Evolutionary conservation across 1,284 basidiomycete genomes (phyloP), one percentile per base, ranked within the genome.

Genomic region (Leccinum subfulvum): DNA sequence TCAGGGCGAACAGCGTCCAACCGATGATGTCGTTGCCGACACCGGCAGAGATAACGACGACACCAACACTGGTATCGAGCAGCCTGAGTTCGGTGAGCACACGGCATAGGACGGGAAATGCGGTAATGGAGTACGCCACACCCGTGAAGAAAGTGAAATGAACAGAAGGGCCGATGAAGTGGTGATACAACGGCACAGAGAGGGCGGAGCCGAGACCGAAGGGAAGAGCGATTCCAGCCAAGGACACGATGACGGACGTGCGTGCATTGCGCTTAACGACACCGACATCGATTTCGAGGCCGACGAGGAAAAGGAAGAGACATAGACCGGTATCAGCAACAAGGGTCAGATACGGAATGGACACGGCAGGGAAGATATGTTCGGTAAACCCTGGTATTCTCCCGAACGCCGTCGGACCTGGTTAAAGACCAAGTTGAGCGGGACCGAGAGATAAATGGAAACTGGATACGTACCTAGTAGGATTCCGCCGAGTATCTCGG

Each of bases 31-130:
- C 95, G 77, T 97, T 98, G 7, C 90, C 94, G 3, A 98, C 93
- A 41, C 97, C 95, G 0, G 97, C 97, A 1, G 92, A 92, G 14
- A 99, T 85, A 1, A 95, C 95, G 30, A 97, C 89, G 63, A 97
- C 89, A 7, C 96, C 97, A 56, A 99, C 95, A 2, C 89, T 90
- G 3, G 95, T 97, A 69, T 97, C 92, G 61, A 98, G 84, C 1
- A 99, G 82, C 77, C 89, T 89, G 44, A 91, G 80, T 73, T 90
- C 89, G 0, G 90, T 92, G 49, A 95, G 79, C 67, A 95, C 94
- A 55, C 97, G 89, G 72, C 95, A 97, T 1, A 98, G 83, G 5
- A 98, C 94, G 0, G 90, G 92, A 72, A 97, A 95, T 0, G 95
- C 95, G 0, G 95, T 98, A 74, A 98, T 97, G 5, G 90, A 90